phyloP scores from a whole-genome alignment of 306 rosid genomes.

The Trifolium pratense region DNA sequence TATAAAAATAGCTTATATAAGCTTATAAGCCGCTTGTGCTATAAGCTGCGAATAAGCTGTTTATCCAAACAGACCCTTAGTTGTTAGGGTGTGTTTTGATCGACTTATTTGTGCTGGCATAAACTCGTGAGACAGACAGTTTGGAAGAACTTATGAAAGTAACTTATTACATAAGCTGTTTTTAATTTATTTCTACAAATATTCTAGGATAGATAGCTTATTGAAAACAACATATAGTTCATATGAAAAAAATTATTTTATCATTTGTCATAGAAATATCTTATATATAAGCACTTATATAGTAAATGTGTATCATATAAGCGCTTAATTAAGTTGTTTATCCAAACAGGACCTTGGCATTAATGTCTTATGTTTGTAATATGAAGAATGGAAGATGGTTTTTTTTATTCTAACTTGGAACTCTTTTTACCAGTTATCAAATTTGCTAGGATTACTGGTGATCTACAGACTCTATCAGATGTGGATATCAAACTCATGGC shows the following conservation, averaged over 20 bases:
- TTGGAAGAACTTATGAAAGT: background rate
- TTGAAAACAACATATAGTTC: background rate
- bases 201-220: background rate
- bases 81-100: background rate
- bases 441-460: slow-evolving; percentile 92
- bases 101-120: background rate
- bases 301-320: background rate
- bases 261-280: background rate
- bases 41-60: too few species aligned
- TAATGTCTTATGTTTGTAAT: background rate
- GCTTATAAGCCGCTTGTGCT: too few species aligned
- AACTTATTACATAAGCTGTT: background rate
- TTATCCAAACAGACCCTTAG: background rate
- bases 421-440: slow-evolving; percentile 56
- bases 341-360: background rate
- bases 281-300: background rate
- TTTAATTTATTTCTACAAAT: background rate
- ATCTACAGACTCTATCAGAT: slow-evolving; percentile 88
- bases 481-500: slow-evolving; percentile 89
- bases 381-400: background rate
- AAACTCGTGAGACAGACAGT: background rate
- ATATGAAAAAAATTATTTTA: background rate
- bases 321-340: background rate
- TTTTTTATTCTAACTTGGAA: slow-evolving; percentile 31
- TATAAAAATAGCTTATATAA: too few species aligned